phyloP scores from a whole-genome alignment of 1,139 yeast species.

The Yamadazyma atmosphaerica region DNA sequence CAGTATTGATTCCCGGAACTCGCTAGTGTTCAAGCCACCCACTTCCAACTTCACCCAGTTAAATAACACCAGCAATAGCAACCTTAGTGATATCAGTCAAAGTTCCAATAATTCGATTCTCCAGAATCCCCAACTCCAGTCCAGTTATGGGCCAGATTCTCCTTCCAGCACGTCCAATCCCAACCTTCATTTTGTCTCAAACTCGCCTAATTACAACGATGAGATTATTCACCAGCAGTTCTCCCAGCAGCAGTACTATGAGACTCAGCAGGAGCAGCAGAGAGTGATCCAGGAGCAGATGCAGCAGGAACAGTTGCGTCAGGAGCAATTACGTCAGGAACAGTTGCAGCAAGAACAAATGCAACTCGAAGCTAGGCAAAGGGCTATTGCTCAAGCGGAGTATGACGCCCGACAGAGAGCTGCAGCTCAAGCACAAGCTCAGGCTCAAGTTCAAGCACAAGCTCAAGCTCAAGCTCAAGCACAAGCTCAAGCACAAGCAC shows the following conservation, averaged over 20 bases:
- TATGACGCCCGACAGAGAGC: constrained; percentile 3
- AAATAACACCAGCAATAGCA: constrained; percentile 42
- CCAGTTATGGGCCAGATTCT: constrained; percentile 23
- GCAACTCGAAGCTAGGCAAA: constrained; percentile 11
- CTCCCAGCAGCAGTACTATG: constrained; percentile 18
- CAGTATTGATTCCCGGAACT: constrained; percentile 32
- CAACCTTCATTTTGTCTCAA: constrained; percentile 11
- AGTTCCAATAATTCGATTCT: constrained; percentile 10
- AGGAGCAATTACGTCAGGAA: not conserved
- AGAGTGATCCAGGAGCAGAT: constrained; percentile 9
- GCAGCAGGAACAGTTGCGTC: constrained; percentile 8
- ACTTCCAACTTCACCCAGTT: constrained; percentile 40
- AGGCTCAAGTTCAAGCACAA: constrained; percentile 16
- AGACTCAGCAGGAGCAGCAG: constrained; percentile 9
- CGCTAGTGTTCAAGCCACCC: constrained; percentile 43
- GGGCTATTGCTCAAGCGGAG: constrained; percentile 5
- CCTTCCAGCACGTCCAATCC: not conserved
- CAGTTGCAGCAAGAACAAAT: constrained; percentile 7
- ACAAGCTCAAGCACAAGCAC: constrained; percentile 13
- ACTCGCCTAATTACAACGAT: constrained; percentile 24
- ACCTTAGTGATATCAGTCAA: constrained; percentile 24
- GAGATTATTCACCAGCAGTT: constrained; percentile 17
- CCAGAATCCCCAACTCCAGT: constrained; percentile 6
- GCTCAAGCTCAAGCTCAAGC: constrained; percentile 19
- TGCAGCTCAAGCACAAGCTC: constrained; percentile 18